Base-by-base conservation (phyloP, 2,329 filamentous ascomycete genomes). In the Sporothrix protearum region DNA sequence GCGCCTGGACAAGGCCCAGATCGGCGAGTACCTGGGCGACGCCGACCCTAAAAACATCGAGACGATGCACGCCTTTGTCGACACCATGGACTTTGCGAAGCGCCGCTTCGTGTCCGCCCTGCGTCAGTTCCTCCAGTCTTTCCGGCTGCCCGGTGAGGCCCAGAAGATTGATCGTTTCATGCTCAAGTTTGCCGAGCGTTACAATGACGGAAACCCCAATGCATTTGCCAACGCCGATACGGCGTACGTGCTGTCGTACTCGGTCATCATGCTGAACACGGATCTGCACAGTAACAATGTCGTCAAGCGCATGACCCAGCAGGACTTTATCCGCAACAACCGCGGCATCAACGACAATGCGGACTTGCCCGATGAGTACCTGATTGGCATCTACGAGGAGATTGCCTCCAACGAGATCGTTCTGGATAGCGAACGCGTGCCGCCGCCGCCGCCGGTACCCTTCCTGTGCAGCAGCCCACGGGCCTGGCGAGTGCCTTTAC, bases 111-210 rank as follows among this genome's bases (percentile, higher is more conserved):
- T 97, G 7, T 95, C 97, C 80, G 91, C 96, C 16, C 83, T 99
- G 33, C 89, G 96, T 49, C 90, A 93, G 72, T 99, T 99, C 77
- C 83, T 99, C 14, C 96, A 99, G 80, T 92, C 93, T 36, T 99
- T 99, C 84, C 91, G 96, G 74, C 84, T 99, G 16, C 96, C 96
- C 0, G 96, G 96, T 73, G 96, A 99, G 81, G 94, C 94, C 0
- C 96, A 99, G 79, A 99, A 99, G 83, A 99, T 99, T 76, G 96
- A 99, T 88, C 92, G 96, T 64, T 97, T 98, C 82, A 98, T 99
- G 96, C 84, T 99, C 75, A 99, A 99, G 80, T 99, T 98, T 81
- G 96, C 96, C 10, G 95, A 98, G 80, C 90, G 95, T 73, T 99
- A 99, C 79, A 92, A 97, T 68, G 91, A 91, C 73, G 94, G 94